Evolutionary conservation across 108 stramenopile species (phyloP).

Genomic region (Schizochytrium sp.): DNA sequence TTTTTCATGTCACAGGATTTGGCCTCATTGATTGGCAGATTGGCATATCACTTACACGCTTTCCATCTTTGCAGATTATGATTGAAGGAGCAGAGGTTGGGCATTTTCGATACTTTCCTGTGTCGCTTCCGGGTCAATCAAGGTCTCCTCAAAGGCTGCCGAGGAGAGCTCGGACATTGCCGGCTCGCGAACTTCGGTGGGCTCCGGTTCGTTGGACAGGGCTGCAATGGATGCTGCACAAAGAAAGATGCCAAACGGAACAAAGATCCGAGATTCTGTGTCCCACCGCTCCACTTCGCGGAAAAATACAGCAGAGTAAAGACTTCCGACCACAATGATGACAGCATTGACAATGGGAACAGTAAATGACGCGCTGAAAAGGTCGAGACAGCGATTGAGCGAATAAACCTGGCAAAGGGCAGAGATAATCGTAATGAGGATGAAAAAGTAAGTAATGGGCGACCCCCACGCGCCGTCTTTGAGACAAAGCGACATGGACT

Average conservation of each 20-base stretch:
- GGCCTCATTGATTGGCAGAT: no score
- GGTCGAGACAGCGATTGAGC: neutral
- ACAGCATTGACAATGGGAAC: constrained; percentile 8
- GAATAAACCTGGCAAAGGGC: neutral
- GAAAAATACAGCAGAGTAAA: neutral
- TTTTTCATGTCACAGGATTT: no score
- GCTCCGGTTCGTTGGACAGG: neutral
- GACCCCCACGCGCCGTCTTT: neutral
- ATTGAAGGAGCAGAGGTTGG: no score
- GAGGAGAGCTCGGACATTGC: neutral
- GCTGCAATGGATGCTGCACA: neutral
- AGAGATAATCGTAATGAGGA: neutral
- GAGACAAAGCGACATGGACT: neutral
- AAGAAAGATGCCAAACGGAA: neutral
- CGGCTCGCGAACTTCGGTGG: neutral
- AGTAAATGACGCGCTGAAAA: neutral
- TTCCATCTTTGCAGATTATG: no score
- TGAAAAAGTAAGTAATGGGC: neutral
- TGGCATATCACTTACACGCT: no score
- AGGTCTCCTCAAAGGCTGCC: neutral
- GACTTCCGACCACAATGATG: neutral
- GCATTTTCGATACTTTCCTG: no score
- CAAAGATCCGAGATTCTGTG: neutral
- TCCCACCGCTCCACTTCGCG: neutral
- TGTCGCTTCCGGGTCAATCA: neutral